phyloP scores from a whole-genome alignment of 1,284 basidiomycete species.

The Malassezia japonica region DNA sequence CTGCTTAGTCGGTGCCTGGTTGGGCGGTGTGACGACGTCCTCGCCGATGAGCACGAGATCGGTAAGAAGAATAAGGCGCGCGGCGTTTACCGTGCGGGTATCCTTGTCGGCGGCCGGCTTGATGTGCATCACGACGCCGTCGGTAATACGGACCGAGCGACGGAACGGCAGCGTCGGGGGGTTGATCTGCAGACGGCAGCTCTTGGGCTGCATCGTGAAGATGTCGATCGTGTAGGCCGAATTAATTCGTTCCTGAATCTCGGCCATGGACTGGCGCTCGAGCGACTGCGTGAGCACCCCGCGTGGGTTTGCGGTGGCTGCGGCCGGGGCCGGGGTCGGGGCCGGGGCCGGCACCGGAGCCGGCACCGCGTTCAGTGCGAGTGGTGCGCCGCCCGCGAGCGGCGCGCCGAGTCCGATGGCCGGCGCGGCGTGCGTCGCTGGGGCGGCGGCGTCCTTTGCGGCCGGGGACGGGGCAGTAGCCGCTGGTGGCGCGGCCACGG shows the following conservation, averaged over 20 bases:
- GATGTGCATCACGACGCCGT: slow-evolving; percentile 48
- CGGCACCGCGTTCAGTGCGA: too few relatives aligned
- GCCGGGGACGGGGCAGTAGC: background rate
- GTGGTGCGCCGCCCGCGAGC: too few relatives aligned
- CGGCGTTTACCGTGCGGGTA: background rate
- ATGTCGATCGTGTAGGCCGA: slow-evolving; percentile 77
- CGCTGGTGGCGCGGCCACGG: background rate
- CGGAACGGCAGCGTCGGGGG: slow-evolving; percentile 69
- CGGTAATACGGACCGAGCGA: slow-evolving; percentile 67
- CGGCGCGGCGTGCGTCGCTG: background rate
- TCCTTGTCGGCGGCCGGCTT: background rate
- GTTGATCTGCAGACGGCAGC: slow-evolving; percentile 78
- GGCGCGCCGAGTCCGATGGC: too few relatives aligned
- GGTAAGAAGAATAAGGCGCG: slow-evolving; percentile 75
- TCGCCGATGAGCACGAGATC: slow-evolving; percentile 74
- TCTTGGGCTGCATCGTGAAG: slow-evolving; percentile 87
- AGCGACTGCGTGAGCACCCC: slow-evolving; percentile 7
- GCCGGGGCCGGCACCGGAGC: background rate
- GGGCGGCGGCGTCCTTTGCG: too few relatives aligned
- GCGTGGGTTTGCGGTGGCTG: background rate
- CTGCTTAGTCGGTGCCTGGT: slow-evolving; percentile 8
- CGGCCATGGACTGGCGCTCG: slow-evolving; percentile 41
- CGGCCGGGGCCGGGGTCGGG: background rate
- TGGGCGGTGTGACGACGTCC: slow-evolving; percentile 19
- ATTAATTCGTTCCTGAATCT: slow-evolving; percentile 71